These are phyloP conservation scores for Starmera stellimalicola DNA, from an alignment of 1,139 yeast genomes.

Conservation along the genomic window DNA sequence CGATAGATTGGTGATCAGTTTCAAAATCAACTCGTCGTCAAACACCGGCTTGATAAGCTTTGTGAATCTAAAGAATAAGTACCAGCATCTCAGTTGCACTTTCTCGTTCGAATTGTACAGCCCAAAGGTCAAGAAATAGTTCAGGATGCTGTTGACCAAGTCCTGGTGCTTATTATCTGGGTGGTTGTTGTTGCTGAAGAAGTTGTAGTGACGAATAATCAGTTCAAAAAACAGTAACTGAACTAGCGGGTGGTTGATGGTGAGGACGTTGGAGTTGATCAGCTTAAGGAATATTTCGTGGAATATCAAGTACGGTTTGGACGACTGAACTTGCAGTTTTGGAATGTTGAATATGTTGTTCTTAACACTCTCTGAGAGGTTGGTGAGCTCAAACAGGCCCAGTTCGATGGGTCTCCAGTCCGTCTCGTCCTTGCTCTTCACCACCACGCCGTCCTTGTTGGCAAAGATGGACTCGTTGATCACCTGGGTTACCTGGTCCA, in stretches of 20 bases:
- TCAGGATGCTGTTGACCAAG: constrained; percentile 54
- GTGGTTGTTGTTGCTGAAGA: constrained; percentile 39
- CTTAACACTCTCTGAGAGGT: constrained; percentile 71
- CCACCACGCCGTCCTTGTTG: neutral
- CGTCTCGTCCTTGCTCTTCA: constrained; percentile 12
- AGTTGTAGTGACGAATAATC: constrained; percentile 67
- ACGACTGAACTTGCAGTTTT: constrained; percentile 48
- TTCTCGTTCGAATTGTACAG: constrained; percentile 63
- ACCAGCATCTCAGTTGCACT: constrained; percentile 86
- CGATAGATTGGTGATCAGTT: constrained; percentile 36
- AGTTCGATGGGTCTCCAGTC: constrained; percentile 82
- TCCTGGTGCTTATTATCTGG: constrained; percentile 37
- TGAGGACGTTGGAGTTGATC: constrained; percentile 44
- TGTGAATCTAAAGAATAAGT: constrained; percentile 73
- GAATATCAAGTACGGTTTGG: constrained; percentile 53
- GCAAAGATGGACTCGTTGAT: constrained; percentile 50
- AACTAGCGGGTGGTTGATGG: constrained; percentile 63
- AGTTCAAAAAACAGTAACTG: constrained; percentile 80
- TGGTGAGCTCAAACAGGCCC: constrained; percentile 73
- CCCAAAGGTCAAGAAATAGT: constrained; percentile 75
- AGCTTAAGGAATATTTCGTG: constrained; percentile 49
- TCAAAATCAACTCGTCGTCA: constrained; percentile 39
- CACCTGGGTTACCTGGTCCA: constrained; percentile 59
- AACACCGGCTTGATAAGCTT: constrained; percentile 65
- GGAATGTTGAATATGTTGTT: constrained; percentile 64